Conservation (phyloP, 352 stramenopile genomes). For the Phytopythium oedochilum region DNA sequence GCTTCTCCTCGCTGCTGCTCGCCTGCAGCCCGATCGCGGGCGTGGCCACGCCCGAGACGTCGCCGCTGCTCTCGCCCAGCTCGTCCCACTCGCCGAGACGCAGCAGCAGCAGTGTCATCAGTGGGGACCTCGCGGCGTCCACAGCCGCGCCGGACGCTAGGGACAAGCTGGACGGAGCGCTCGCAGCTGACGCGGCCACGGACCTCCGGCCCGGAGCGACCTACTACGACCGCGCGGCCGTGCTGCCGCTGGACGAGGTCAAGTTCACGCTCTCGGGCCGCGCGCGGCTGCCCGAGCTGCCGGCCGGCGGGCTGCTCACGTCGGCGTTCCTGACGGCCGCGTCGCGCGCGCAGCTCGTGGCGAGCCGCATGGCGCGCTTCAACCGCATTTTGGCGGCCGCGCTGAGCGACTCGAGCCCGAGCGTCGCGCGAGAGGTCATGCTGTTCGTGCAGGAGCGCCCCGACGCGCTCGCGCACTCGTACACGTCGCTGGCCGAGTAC, state of each 20-base stretch:
- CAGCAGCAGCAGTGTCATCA: conserved; percentile 5
- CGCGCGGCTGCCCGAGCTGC: conserved; percentile 49
- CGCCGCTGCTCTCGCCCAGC: conserved; percentile 49
- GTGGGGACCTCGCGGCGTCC: background rate
- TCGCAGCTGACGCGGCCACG: background rate
- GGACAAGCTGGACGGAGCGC: too few species aligned
- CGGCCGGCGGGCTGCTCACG: conserved; percentile 44
- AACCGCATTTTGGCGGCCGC: conserved; percentile 66
- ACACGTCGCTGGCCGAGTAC: conserved; percentile 74
- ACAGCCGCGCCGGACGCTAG: too few species aligned
- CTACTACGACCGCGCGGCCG: conserved; percentile 34
- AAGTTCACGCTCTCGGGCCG: conserved; percentile 45
- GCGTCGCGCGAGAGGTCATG: conserved; percentile 59
- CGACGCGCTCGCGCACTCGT: conserved; percentile 40
- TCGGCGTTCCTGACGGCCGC: conserved; percentile 37
- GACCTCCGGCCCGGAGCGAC: conserved; percentile 15
- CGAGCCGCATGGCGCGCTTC: conserved; percentile 61
- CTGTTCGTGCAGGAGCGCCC: conserved; percentile 81
- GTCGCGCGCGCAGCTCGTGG: conserved; percentile 45
- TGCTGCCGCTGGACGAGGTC: conserved; percentile 46
- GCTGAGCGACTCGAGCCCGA: conserved; percentile 53
- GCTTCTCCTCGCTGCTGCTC: conserved; percentile 38
- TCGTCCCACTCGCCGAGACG: background rate
- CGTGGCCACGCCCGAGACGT: conserved; percentile 21
- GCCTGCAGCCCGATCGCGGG: conserved; percentile 43